Evolutionary conservation across 805 yeast genomes (phyloP), one percentile per base, ranked within the genome.

Genomic region (Starmera dryadoides): DNA sequence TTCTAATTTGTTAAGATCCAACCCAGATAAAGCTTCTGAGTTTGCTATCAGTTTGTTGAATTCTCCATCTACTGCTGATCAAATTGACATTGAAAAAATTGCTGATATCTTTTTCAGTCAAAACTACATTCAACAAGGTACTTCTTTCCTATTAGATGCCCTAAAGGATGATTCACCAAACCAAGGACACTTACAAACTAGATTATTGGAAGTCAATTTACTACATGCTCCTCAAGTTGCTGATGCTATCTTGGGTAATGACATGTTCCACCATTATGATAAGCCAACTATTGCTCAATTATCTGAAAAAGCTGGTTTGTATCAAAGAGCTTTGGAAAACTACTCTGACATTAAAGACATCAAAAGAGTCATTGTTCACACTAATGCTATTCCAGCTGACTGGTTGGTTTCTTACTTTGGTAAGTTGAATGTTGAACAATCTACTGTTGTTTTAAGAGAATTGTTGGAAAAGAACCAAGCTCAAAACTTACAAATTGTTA

Each of bases 201-300:
- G 95, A 56, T 77, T 93, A 37, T 75, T 93, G 50, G 98, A 93
- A 65, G 87, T 86, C 50, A 93, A 93, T 63, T 71, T 93, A 59
- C 63, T 86, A 58, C 94, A 89, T 60, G 98, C 98, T 15, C 99
- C 99, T 37, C 98, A 93, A 72, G 99, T 93, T 41, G 99, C 98
- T 33, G 98, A 93, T 64, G 99, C 99, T 17, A 93, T 93, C 49
- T 73, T 93, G 54, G 96, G 97, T 44, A 93, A 91, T 63, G 80
- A 81, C 44, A 91, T 93, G 86, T 93, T 94, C 68, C 79, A 89
- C 49, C 96, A 89, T 59, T 93, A 86, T 62, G 98, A 93, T 63
- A 84, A 86, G 53, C 88, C 94, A 52, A 82, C 94, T 29, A 81
- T 93, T 58, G 98, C 98, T 18, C 75, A 80, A 42, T 73, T 94